Conservation (phyloP, 2,329 filamentous ascomycete genomes). For the Cyclaneusma minus region DNA sequence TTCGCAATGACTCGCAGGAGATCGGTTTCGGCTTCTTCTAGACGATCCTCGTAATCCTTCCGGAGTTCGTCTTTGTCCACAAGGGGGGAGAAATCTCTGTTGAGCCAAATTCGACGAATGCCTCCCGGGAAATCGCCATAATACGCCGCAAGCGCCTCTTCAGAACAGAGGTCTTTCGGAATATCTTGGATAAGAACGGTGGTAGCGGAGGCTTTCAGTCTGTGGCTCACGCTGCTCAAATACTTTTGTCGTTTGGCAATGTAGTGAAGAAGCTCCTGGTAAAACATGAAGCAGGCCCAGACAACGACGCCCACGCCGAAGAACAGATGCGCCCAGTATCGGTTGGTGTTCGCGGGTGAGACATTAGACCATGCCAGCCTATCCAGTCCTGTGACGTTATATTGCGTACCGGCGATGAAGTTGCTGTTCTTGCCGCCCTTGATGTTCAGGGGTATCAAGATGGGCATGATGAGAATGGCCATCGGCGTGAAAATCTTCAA, state of each 20-base stretch:
- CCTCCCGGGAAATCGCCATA: conserved; percentile 17
- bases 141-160: conserved; percentile 13
- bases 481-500: conserved; percentile 16
- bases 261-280: conserved; percentile 16
- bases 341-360: conserved; percentile 11
- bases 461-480: conserved; percentile 13
- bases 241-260: conserved; percentile 16
- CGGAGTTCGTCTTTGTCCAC: conserved; percentile 14
- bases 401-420: conserved; percentile 9
- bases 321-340: conserved; percentile 19
- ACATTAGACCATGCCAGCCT: conserved; percentile 18
- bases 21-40: conserved; percentile 16
- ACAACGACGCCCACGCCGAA: conserved; percentile 13
- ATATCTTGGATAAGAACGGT: conserved; percentile 20
- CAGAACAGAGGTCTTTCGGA: conserved; percentile 14
- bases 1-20: conserved; percentile 8
- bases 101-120: conserved; percentile 17
- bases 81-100: conserved; percentile 15
- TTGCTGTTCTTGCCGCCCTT: conserved; percentile 11
- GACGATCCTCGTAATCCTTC: conserved; percentile 12
- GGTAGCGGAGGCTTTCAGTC: conserved; percentile 15
- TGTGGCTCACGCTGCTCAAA: conserved; percentile 13
- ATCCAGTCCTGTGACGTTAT: conserved; percentile 17
- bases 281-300: conserved; percentile 17
- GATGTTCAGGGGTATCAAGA: conserved; percentile 17